phyloP scores from a whole-genome alignment of 2,329 filamentous ascomycete species.

The Epichloe typhina region DNA sequence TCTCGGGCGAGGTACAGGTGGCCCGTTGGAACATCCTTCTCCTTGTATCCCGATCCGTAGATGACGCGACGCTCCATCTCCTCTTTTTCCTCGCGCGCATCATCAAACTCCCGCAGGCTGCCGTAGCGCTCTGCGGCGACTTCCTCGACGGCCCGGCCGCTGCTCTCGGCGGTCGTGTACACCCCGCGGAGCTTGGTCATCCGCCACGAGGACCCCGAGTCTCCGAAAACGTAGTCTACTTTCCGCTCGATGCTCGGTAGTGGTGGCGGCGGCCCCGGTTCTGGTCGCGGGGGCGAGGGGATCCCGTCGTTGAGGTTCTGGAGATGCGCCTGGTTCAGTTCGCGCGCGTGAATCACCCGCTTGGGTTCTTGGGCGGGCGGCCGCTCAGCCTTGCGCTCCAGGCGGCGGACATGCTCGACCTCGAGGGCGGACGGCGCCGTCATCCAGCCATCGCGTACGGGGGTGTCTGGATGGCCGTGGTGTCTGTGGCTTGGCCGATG shows the following conservation, averaged over 20 bases:
- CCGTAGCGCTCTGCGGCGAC: constrained; percentile 75
- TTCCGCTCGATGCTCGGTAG: constrained; percentile 32
- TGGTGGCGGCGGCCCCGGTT: background rate
- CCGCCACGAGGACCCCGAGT: constrained; percentile 81
- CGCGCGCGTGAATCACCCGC: constrained; percentile 62
- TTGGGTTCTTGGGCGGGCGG: constrained; percentile 45
- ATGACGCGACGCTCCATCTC: constrained; percentile 72
- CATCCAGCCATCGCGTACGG: constrained; percentile 88
- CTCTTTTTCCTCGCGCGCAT: constrained; percentile 83
- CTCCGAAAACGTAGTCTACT: constrained; percentile 76
- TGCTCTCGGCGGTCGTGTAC: constrained; percentile 66
- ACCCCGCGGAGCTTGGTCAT: constrained; percentile 90
- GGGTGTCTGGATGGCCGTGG: constrained; percentile 28
- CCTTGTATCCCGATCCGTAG: constrained; percentile 75
- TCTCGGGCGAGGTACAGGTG: constrained; percentile 73
- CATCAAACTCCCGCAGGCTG: constrained; percentile 71
- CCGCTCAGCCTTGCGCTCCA: constrained; percentile 37
- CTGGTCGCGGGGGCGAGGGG: background rate
- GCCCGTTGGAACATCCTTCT: constrained; percentile 76
- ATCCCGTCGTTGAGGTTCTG: constrained; percentile 43
- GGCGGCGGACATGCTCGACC: constrained; percentile 66
- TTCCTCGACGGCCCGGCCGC: constrained; percentile 60
- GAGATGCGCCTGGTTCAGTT: constrained; percentile 55
- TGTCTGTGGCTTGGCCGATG: constrained; percentile 26
- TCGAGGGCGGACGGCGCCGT: constrained; percentile 69